A percentile compares a stretch with the other conserved stretches of the same genome.
Conservation (phyloP, 257 asterid genomes). For the Cynanchum wilfordii region DNA sequence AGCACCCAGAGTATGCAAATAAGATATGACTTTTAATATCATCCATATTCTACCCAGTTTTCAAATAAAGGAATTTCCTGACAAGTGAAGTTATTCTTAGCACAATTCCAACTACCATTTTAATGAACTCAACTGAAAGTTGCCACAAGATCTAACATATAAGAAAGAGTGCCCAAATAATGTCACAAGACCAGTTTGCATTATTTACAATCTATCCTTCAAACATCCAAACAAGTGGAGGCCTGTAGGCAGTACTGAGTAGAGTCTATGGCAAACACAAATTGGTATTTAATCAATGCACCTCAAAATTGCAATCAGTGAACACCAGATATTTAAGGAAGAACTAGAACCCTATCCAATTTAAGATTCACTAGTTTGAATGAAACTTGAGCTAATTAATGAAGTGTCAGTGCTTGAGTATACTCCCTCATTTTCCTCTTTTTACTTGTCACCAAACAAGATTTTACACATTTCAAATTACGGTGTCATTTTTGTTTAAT, state of each 20-base stretch:
- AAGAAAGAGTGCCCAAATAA: not conserved
- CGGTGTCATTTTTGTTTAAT: too few relatives aligned
- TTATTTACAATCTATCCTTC: not conserved
- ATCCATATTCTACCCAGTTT: not conserved
- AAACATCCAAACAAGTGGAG: not conserved
- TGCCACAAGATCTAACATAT: not conserved
- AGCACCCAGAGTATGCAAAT: not conserved
- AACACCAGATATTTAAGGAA: not conserved
- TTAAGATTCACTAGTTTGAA: not conserved
- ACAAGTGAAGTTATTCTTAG: not conserved
- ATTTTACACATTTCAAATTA: too few relatives aligned
- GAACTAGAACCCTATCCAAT: not conserved
- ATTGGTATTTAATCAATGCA: not conserved
- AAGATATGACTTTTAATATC: not conserved
- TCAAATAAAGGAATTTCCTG: not conserved
- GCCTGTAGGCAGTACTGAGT: not conserved
- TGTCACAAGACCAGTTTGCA: not conserved
- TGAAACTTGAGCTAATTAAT: not conserved
- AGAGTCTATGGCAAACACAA: not conserved
- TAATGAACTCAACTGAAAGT: not conserved
- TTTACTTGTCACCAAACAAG: too few relatives aligned
- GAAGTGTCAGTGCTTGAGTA: not conserved
- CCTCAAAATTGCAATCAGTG: not conserved
- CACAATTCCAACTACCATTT: not conserved
- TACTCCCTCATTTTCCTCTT: too few relatives aligned